Evolutionary conservation across 495 filamentous ascomycete genomes (phyloP), one percentile per base, ranked within the genome.

Genomic region (Cetradonia linearis): DNA sequence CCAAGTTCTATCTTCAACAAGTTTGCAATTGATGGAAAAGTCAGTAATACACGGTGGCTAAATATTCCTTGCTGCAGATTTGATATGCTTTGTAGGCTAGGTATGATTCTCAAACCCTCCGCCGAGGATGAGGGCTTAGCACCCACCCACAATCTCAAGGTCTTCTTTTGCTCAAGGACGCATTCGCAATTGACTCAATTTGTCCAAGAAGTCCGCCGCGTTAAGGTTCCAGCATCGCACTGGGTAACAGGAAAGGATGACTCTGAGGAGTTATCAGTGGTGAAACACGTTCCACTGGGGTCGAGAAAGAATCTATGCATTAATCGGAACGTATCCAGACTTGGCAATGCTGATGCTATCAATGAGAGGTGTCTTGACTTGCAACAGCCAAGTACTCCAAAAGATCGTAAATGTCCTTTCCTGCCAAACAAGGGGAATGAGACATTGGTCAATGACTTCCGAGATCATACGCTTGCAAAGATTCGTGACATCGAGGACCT

Each of bases 101-200:
- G 72, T 36, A 55, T 71, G 36, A 58, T 65, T 23, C 55, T 53
- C n/a, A 67, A 63, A 38, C 34, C 23, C 28, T 44, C 63, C 42
- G 76, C 79, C 6, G 75, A 79, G 36, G 71, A 76, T 8, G 74
- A 77, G 47, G 77, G 78, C 16, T 69, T 73, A 13, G 81, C 84
- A 56, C 67, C 75, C 13, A 78, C 79, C 28, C 76, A 81, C 55
- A 77, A 83, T 50, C 75, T 85, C 23, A 91, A 89, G 78, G 88
- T 98, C 30, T 96, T 88, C 70, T 97, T 87, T 70, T 96, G 91
- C 60, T 97, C 93, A 16, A 78, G 93, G 65, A 98, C 93, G 2
- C 93, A 98, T 67, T 97, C 93, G 0, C 93, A 98, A 67, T 72
- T 97, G 23, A 86, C 86, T 5, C 93, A 98, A 71, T 96, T 98